These are phyloP conservation scores for Sporothrix luriei DNA, from an alignment of 2,329 filamentous ascomycete genomes.

Conservation along the genomic window DNA sequence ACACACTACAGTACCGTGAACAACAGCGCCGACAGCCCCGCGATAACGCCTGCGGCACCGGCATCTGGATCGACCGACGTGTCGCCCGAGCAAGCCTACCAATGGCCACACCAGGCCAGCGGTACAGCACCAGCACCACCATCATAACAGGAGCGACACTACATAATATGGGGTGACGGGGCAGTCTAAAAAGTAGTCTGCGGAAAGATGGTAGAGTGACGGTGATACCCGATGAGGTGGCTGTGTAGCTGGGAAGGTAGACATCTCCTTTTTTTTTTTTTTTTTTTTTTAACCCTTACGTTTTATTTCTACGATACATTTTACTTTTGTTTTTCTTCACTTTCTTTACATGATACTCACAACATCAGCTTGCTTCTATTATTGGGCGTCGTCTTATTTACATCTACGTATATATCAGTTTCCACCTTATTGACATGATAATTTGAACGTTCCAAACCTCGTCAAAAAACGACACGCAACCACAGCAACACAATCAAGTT, in stretches of 20 bases:
- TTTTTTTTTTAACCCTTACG: neutral
- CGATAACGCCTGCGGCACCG: neutral
- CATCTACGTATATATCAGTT: neutral
- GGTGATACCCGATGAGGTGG: neutral
- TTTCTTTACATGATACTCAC: neutral
- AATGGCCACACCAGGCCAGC: neutral
- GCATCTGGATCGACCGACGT: neutral
- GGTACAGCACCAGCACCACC: neutral
- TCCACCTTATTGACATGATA: neutral
- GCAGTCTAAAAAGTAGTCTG: neutral
- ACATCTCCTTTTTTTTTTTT: neutral
- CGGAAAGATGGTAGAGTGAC: neutral
- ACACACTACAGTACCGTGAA: neutral
- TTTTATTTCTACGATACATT: neutral
- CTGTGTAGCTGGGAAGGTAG: neutral
- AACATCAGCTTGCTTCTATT: neutral
- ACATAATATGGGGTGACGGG: neutral
- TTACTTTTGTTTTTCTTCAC: neutral
- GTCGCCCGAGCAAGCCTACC: conserved; percentile 9
- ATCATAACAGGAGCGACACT: neutral
- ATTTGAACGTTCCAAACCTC: too few species aligned
- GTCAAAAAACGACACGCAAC: too few species aligned
- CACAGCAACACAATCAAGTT: neutral
- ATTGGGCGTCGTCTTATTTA: neutral
- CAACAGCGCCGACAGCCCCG: neutral